These are phyloP conservation scores for Termitomyces sp. DNA, from an alignment of 768 basidiomycete genomes.

Conservation along the genomic window DNA sequence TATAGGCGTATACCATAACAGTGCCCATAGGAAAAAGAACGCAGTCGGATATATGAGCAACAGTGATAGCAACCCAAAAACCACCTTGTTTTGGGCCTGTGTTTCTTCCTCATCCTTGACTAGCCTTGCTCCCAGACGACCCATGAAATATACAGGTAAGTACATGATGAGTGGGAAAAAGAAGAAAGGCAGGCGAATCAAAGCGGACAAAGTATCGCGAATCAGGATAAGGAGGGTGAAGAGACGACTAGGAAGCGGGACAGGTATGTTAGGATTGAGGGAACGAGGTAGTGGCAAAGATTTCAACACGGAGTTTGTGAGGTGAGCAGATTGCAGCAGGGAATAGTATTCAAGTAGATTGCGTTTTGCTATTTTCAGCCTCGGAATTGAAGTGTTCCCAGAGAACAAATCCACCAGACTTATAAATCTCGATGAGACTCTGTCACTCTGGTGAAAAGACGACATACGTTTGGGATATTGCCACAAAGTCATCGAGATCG, in stretches of 20 bases:
- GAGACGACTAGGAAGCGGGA: slow-evolving; percentile 79
- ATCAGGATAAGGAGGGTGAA: slow-evolving; percentile 75
- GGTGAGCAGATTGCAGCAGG: slow-evolving; percentile 72
- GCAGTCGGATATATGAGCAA: slow-evolving; percentile 76
- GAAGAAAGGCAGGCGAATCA: slow-evolving; percentile 86
- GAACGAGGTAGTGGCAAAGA: slow-evolving; percentile 81
- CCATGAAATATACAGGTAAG: slow-evolving; percentile 82
- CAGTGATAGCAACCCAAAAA: slow-evolving; percentile 76
- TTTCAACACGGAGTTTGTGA: slow-evolving; percentile 83
- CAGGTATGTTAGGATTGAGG: slow-evolving; percentile 74
- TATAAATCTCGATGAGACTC: slow-evolving; percentile 12
- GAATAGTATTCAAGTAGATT: slow-evolving; percentile 86
- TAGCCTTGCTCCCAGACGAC: slow-evolving; percentile 67
- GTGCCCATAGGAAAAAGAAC: slow-evolving; percentile 84
- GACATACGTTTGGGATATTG: slow-evolving; percentile 87
- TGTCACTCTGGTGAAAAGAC: slow-evolving; percentile 3
- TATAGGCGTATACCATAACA: slow-evolving; percentile 69
- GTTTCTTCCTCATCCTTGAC: slow-evolving; percentile 89
- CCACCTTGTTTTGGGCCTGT: slow-evolving; percentile 95
- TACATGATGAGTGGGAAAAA: slow-evolving; percentile 81
- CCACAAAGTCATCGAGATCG: slow-evolving; percentile 76
- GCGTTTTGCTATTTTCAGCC: slow-evolving; percentile 58
- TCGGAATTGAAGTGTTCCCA: slow-evolving; percentile 56
- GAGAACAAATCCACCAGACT: slow-evolving; percentile 90
- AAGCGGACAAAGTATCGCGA: slow-evolving; percentile 67